Base-by-base conservation (phyloP, 805 yeast species). In the Diddensiella transvaalensis region DNA sequence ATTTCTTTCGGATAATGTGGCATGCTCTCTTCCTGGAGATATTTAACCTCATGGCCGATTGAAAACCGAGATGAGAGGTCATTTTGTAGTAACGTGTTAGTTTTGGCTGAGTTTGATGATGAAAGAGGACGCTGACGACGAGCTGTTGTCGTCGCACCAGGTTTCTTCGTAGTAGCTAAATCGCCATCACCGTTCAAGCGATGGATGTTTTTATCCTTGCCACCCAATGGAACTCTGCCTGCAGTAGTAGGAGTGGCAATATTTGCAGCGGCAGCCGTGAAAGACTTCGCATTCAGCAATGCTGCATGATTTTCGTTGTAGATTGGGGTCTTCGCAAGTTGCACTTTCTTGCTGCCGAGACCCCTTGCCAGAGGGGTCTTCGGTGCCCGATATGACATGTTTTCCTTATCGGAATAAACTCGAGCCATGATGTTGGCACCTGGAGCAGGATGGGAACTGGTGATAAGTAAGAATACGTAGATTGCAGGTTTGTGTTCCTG, bases 171-270 rank as follows among this genome's bases (percentile, higher is more conserved):
- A 13, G 11, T 13, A 26, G 32, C 32, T n/a, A n/a, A n/a, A n/a
- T n/a, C n/a, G n/a, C n/a, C n/a, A 26, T 13, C 32, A 26, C 32
- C 32, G 13, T 26, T 26, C 13, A 26, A 26, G 13, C 32, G 38
- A 35, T 13, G 21, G 8, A 47, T 45, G 40, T 57, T 57, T 19
- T 46, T 49, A 38, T 55, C 56, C 39, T 57, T 57, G 3, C 60
- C 60, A 6, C 59, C 60, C 11, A 57, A 36, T 11, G 60, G 60
- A 4, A 56, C 55, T 35, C 60, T 36, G 46, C 37, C 40, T 13
- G 48, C 26, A 26, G 32, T 26, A 19, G 52, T 49, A 8, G 42
- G 46, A n/a, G 56, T 29, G 46, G 22, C 15, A 30, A 11, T n/a
- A n/a, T 22, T 3, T 30, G 42, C 38, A 17, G 41, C 37, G 10